Percentiles rank a stretch among this genome's conserved stretches.
phyloP scores from a whole-genome alignment of 2,329 filamentous ascomycete genomes.

The Monilinia polystroma region DNA sequence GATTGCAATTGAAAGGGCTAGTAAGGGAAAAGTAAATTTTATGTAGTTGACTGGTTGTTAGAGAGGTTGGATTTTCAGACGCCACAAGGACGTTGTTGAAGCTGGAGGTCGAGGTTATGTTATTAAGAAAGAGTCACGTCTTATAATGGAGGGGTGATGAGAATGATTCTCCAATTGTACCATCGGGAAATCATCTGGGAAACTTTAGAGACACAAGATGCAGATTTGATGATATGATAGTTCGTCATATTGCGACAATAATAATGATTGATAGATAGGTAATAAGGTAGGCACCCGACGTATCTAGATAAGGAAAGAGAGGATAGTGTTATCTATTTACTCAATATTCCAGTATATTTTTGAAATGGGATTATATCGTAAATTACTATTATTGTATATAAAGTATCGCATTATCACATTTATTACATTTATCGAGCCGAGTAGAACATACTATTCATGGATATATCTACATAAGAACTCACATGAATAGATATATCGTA shows the following conservation, averaged over 20 bases:
- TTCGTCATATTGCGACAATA: neutral
- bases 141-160: slow-evolving; percentile 11
- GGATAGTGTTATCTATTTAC: no score
- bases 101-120: neutral
- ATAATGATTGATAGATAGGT: no score
- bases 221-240: neutral
- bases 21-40: neutral
- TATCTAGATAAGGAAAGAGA: no score
- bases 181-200: neutral
- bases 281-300: neutral
- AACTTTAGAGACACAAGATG: slow-evolving; percentile 1
- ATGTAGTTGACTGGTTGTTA: neutral
- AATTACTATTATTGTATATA: no score
- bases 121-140: neutral
- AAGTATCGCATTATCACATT: no score
- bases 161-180: slow-evolving; percentile 2
- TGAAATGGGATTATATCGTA: no score
- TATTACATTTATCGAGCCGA: no score
- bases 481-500: no score
- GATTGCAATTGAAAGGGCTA: no score
- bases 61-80: neutral
- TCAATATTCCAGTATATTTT: no score
- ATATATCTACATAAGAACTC: no score
- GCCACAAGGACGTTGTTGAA: slow-evolving; percentile 13
- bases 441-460: no score